A percentile compares a stretch with the other conserved stretches of the same genome.
phyloP scores from a whole-genome alignment of 2,329 filamentous ascomycete genomes.

The Beauveria brongniartii region DNA sequence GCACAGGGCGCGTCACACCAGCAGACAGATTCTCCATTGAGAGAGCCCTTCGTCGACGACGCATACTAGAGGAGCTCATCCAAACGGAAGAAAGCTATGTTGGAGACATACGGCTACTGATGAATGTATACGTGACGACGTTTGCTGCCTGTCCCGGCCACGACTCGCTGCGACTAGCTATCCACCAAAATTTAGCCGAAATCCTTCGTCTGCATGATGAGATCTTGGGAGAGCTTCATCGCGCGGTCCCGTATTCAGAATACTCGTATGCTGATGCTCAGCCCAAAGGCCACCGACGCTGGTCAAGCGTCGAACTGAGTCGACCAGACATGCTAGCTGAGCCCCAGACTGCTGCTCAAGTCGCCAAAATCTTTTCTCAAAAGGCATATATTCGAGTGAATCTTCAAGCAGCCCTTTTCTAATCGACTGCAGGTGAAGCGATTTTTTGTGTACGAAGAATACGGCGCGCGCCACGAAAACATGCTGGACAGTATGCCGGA shows the following conservation, averaged over 20 bases:
- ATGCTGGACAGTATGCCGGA: constrained; percentile 71
- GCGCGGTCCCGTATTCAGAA: constrained; percentile 60
- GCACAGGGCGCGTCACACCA: constrained; percentile 49
- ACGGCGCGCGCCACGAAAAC: constrained; percentile 80
- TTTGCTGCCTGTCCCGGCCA: constrained; percentile 62
- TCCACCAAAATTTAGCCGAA: constrained; percentile 70
- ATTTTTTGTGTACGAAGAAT: constrained; percentile 86
- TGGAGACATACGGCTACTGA: constrained; percentile 75
- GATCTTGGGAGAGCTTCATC: constrained; percentile 67
- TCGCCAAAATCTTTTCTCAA: constrained; percentile 51
- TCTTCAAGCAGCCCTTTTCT: neutral
- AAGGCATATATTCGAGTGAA: constrained; percentile 34
- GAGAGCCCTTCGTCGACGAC: constrained; percentile 66
- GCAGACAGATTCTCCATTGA: constrained; percentile 41
- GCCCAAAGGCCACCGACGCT: constrained; percentile 33
- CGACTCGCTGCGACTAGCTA: constrained; percentile 55
- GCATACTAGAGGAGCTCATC: constrained; percentile 78
- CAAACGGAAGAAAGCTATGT: constrained; percentile 84
- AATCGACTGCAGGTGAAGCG: constrained; percentile 54
- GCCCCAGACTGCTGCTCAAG: constrained; percentile 50
- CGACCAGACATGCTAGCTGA: constrained; percentile 47
- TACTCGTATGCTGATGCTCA: constrained; percentile 39
- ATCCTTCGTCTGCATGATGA: constrained; percentile 79
- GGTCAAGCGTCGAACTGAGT: constrained; percentile 40
- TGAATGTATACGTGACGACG: constrained; percentile 74